Percentiles rank a stretch among this genome's conserved stretches.
These are phyloP conservation scores for Penicillium verhagenii DNA, from an alignment of 495 filamentous ascomycete genomes.

Conservation along the genomic window DNA sequence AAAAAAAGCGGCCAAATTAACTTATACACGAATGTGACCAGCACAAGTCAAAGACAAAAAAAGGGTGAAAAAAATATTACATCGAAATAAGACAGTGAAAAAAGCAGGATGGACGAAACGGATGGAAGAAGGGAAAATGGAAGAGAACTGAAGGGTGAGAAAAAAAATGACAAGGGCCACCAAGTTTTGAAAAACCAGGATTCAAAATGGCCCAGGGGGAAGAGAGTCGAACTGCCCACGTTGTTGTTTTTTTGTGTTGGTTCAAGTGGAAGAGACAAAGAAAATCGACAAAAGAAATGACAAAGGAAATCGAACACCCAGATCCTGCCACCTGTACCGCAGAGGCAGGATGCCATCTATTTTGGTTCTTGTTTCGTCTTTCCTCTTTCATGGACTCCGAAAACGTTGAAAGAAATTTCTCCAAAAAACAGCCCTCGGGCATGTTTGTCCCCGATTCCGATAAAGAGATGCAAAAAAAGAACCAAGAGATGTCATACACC, in stretches of 20 bases:
- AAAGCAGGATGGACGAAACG: constrained; percentile 16
- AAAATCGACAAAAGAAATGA: constrained; percentile 17
- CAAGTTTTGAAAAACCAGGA: constrained; percentile 10
- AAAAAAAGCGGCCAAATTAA: constrained; percentile 26
- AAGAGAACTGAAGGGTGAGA: constrained; percentile 4
- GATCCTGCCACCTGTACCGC: constrained; percentile 18
- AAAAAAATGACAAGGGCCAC: constrained; percentile 11
- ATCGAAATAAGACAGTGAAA: constrained; percentile 20
- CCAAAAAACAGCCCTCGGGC: constrained; percentile 7
- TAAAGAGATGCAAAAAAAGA: constrained; percentile 7
- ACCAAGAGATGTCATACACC: constrained; percentile 27
- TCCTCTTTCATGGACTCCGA: constrained; percentile 6
- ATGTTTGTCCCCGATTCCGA: constrained; percentile 3
- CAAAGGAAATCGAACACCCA: constrained; percentile 24
- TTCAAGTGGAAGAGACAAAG: constrained; percentile 9
- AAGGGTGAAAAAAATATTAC: constrained; percentile 24
- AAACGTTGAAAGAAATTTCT: constrained; percentile 1
- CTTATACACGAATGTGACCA: constrained; percentile 38
- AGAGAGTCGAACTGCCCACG: constrained; percentile 8
- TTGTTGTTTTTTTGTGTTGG: constrained; percentile 12
- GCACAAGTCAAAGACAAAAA: constrained; percentile 22
- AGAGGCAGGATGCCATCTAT: constrained; percentile 25
- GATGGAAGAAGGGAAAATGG: constrained; percentile 1
- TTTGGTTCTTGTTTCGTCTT: constrained; percentile 11
- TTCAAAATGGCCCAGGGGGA: not conserved